phyloP scores from a whole-genome alignment of 352 stramenopile genomes.

The Poterioochromonas sp. region DNA sequence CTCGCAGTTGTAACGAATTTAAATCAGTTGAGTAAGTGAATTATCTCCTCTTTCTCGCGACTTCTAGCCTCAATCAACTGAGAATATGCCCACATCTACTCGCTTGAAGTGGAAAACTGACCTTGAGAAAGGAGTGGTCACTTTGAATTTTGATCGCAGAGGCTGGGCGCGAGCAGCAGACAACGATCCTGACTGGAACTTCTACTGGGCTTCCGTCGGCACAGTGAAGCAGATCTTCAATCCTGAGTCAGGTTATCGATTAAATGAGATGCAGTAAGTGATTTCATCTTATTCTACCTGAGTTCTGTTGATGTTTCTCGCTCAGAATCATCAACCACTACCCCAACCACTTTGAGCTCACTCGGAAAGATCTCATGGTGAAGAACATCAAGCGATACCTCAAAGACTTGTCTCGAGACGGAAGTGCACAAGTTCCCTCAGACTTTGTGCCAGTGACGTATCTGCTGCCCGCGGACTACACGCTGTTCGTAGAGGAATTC shows the following conservation, averaged over 20 bases:
- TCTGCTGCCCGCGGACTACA: slow-evolving; percentile 79
- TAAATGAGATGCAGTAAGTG: slow-evolving; percentile 44
- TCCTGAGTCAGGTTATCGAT: slow-evolving; percentile 54
- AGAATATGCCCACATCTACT: neutral
- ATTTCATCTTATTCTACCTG: neutral
- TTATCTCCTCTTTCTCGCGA: too few relatives aligned
- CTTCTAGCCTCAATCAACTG: too few relatives aligned
- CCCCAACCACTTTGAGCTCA: slow-evolving; percentile 75
- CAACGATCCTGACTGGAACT: slow-evolving; percentile 67
- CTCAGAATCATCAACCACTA: slow-evolving; percentile 81
- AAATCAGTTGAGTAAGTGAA: too few relatives aligned
- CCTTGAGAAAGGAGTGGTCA: slow-evolving; percentile 46
- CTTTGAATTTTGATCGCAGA: slow-evolving; percentile 41
- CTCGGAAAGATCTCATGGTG: slow-evolving; percentile 79
- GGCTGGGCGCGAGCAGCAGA: slow-evolving; percentile 16
- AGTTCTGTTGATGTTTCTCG: slow-evolving; percentile 53
- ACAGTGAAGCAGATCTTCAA: slow-evolving; percentile 77
- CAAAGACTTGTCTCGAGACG: neutral
- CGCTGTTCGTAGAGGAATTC: slow-evolving; percentile 76
- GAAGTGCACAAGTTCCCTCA: neutral
- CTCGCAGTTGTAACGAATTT: too few relatives aligned
- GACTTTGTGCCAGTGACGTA: slow-evolving; percentile 77
- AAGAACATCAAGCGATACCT: slow-evolving; percentile 83
- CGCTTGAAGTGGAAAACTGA: slow-evolving; percentile 45
- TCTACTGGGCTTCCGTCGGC: slow-evolving; percentile 79